Percentiles rank a stretch among this genome's conserved stretches.
These are phyloP conservation scores for Hygrophorus pudorinus DNA, from an alignment of 768 basidiomycete species.

Conservation along the genomic window DNA sequence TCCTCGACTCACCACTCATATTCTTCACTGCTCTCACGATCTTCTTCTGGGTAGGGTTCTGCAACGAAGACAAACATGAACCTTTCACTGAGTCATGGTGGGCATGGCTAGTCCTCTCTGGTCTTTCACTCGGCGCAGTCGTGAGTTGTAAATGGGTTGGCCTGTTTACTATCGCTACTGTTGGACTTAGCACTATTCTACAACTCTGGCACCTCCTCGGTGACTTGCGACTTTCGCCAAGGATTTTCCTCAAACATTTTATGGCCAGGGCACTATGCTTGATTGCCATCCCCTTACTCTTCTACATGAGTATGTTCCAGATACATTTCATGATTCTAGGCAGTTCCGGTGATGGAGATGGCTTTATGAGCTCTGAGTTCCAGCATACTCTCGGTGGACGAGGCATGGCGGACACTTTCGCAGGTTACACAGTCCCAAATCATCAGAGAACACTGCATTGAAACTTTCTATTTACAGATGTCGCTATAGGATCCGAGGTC, in stretches of 20 bases:
- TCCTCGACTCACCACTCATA: constrained; percentile 95
- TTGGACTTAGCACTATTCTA: constrained; percentile 74
- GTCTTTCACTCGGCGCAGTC: constrained; percentile 86
- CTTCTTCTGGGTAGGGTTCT: constrained; percentile 85
- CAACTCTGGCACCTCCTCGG: constrained; percentile 90
- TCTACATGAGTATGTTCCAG: constrained; percentile 97
- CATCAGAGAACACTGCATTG: background rate
- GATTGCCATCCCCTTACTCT: constrained; percentile 71
- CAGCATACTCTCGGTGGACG: constrained; percentile 89
- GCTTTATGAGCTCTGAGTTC: constrained; percentile 99
- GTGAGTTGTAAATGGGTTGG: constrained; percentile 98
- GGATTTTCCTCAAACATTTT: constrained; percentile 77
- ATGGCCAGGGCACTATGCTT: constrained; percentile 82
- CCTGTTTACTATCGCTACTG: constrained; percentile 91
- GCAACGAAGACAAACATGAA: constrained; percentile 77
- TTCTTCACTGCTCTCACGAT: constrained; percentile 92
- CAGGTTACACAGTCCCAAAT: constrained; percentile 40
- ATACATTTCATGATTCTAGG: constrained; percentile 87
- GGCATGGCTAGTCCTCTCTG: constrained; percentile 82
- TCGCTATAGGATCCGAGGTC: constrained; percentile 75
- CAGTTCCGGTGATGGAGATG: constrained; percentile 92
- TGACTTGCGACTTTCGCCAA: constrained; percentile 68
- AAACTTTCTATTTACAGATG: constrained; percentile 36
- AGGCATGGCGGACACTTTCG: constrained; percentile 88
- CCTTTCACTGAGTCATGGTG: constrained; percentile 89